These are phyloP conservation scores for Albatrellus ellisii DNA, from an alignment of 768 basidiomycete genomes.

Conservation along the genomic window DNA sequence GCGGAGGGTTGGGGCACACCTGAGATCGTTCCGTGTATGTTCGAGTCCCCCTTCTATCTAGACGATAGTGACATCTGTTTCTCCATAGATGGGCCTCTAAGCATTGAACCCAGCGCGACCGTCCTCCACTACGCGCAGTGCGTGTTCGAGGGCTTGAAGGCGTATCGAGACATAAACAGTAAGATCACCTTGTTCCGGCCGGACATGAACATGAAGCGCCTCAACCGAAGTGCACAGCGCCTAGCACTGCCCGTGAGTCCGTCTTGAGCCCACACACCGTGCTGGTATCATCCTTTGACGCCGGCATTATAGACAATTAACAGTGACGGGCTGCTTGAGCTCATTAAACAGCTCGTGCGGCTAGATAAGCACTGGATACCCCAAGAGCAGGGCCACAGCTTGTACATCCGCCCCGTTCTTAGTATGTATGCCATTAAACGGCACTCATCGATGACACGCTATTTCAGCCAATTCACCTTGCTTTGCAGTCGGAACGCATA, in stretches of 20 bases:
- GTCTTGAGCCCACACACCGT: no score
- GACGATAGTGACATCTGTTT: neutral
- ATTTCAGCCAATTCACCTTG: neutral
- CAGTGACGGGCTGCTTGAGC: slow-evolving; percentile 25
- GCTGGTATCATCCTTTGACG: neutral
- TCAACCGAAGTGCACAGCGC: slow-evolving; percentile 32
- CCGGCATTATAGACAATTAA: slow-evolving; percentile 24
- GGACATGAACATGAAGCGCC: slow-evolving; percentile 40
- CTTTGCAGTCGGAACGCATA: slow-evolving; percentile 30
- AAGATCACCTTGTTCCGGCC: slow-evolving; percentile 35
- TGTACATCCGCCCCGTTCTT: slow-evolving; percentile 36
- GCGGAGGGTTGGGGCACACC: slow-evolving; percentile 31
- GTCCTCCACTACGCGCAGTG: slow-evolving; percentile 42
- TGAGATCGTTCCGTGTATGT: slow-evolving; percentile 30
- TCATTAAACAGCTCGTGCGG: slow-evolving; percentile 33
- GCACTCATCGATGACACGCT: neutral
- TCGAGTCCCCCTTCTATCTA: neutral
- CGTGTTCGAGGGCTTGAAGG: slow-evolving; percentile 40
- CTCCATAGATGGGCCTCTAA: slow-evolving; percentile 28
- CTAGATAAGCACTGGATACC: slow-evolving; percentile 41
- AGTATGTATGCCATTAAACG: slow-evolving; percentile 11
- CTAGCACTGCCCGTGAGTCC: slow-evolving; percentile 22
- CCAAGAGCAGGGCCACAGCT: slow-evolving; percentile 30
- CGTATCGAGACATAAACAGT: slow-evolving; percentile 31
- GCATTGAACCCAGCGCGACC: slow-evolving; percentile 35